These are phyloP conservation scores for Galeopsis tetrahit DNA, from an alignment of 257 asterid genomes.

Conservation along the genomic window DNA sequence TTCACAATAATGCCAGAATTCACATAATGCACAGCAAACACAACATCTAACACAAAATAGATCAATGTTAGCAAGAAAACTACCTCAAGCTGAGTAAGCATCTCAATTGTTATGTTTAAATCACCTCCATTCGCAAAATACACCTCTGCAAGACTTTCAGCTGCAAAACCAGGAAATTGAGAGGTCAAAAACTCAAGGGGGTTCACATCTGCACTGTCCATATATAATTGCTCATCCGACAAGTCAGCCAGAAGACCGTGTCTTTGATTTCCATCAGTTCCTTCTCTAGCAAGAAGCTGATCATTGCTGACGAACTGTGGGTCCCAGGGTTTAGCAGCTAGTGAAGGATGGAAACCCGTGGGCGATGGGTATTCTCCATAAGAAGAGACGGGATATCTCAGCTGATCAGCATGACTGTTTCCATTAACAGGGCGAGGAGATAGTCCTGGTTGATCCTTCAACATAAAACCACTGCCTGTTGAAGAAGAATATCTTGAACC, in stretches of 20 bases:
- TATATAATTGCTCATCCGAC: constrained; percentile 65
- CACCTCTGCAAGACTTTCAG: constrained; percentile 92
- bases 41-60: constrained; percentile 7
- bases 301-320: constrained; percentile 56
- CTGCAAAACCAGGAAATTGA: constrained; percentile 94
- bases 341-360: constrained; percentile 56
- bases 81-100: constrained; percentile 99
- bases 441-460: constrained; percentile 39
- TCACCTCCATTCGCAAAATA: constrained; percentile 89
- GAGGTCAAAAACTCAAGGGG: constrained; percentile 85
- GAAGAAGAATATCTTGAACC: constrained; percentile 60
- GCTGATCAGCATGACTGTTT: constrained; percentile 55
- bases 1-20: constrained; percentile 11
- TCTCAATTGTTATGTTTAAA: constrained; percentile 84
- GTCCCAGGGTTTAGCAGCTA: constrained; percentile 74
- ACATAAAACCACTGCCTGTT: constrained; percentile 52
- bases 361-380: constrained; percentile 64
- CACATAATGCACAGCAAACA: constrained; percentile 19
- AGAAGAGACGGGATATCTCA: constrained; percentile 61
- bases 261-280: constrained; percentile 57
- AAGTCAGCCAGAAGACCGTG: constrained; percentile 56
- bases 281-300: constrained; percentile 67
- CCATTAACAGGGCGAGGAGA: constrained; percentile 46
- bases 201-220: constrained; percentile 61
- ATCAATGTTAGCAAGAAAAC: background rate